Evolutionary conservation across 202 grass and related monocot species (phyloP), one percentile per base, ranked within the genome.

Genomic region (Cymbopogon flexuosus): DNA sequence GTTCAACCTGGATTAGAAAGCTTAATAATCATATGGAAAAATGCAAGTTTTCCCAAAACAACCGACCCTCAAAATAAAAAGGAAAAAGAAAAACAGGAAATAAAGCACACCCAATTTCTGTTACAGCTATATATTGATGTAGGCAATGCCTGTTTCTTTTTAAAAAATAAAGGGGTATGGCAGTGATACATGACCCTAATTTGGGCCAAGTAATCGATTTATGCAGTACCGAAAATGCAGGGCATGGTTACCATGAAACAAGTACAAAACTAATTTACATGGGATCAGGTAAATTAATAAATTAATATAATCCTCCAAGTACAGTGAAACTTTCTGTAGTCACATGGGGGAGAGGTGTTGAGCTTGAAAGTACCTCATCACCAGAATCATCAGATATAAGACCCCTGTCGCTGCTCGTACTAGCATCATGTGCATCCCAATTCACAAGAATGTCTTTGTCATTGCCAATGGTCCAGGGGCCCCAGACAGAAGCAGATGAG

Each of bases 361-460:
- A 57, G 27, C 46, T 80, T 77, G 29, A 56, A 68, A 78, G 58
- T 97, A 97, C 93, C 83, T 90, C 72, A 73, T 89, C 88, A 77
- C 66, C 79, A 61, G 89, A 91, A 56, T 77, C 79, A 35, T 89
- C 84, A 10, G 84, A 70, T 36, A 13, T 1, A 51, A 35, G 41
- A 39, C 2, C 72, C 33, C 22, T 69, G 11, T 59, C 42, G 12
- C 23, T 56, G 42, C 52, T 83, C 3, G 42, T 57, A 49, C 33
- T 35, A 83, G 42, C 16, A 84, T 58, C 71, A 13, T 73, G 24
- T 1, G 35, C 72, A 65, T 77, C 81, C 71, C 64, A 81, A 62
- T 69, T 65, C 40, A 51, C 66, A 66, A 59, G 49, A 49, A n/a
- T 43, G 21, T 1, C 15, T 4, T 82, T 59, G 3, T 75, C 75